These are phyloP conservation scores for Solanum chiquidenum DNA, from an alignment of 257 asterid species.

Conservation along the genomic window DNA sequence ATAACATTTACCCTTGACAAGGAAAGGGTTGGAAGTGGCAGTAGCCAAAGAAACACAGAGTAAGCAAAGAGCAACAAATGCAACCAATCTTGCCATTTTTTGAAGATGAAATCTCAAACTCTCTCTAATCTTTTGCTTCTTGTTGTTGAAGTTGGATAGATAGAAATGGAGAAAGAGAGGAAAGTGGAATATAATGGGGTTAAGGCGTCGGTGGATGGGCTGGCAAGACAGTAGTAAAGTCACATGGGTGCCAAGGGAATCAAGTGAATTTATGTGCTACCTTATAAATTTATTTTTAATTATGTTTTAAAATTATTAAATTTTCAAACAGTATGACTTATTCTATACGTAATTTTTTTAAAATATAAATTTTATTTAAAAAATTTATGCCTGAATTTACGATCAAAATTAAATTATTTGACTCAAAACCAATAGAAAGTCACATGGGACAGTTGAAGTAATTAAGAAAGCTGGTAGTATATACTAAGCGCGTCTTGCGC, in stretches of 20 bases:
- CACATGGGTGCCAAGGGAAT: constrained; percentile 11
- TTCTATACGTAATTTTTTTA: no score
- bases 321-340: no score
- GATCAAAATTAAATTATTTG: accelerated
- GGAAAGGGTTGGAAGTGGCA: constrained; percentile 17
- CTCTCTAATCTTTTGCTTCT: background rate
- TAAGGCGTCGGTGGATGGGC: constrained; percentile 18
- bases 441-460: background rate
- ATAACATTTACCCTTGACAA: constrained; percentile 40
- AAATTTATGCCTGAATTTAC: no score
- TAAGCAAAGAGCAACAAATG: constrained; percentile 26
- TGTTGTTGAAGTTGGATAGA: background rate
- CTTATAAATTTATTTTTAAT: no score
- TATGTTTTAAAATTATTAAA: no score
- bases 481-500: constrained; percentile 28
- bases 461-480: background rate
- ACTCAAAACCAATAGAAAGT: no score
- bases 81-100: constrained; percentile 41
- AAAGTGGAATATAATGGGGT: background rate
- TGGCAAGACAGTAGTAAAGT: constrained; percentile 23
- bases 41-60: constrained; percentile 22
- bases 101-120: background rate
- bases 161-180: background rate
- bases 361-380: no score
- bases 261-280: background rate